Conservation (phyloP, 768 basidiomycete species). For the Lanmaoa rubissima region DNA sequence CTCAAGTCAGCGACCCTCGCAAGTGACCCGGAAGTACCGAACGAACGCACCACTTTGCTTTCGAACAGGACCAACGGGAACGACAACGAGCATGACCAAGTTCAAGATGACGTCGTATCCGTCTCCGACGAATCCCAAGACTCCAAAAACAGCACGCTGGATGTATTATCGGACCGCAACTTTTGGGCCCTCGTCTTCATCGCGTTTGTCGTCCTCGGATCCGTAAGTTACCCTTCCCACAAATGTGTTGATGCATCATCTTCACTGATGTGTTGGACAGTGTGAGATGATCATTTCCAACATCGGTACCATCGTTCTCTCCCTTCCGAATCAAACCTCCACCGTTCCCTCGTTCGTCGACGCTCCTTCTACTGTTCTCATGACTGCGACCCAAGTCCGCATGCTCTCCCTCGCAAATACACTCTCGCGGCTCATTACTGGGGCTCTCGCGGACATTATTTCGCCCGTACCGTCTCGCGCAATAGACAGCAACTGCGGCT, state of each 20-base stretch:
- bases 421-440: slow-evolving; percentile 60
- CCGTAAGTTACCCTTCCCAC: slow-evolving; percentile 44
- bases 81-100: slow-evolving; percentile 6
- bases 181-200: slow-evolving; percentile 66
- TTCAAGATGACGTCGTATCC: slow-evolving; percentile 23
- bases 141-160: slow-evolving; percentile 30
- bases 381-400: slow-evolving; percentile 64
- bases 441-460: slow-evolving; percentile 68
- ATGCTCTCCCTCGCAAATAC: slow-evolving; percentile 72
- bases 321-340: slow-evolving; percentile 44
- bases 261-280: slow-evolving; percentile 32
- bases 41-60: slow-evolving; percentile 33
- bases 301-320: slow-evolving; percentile 71
- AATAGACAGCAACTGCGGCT: slow-evolving; percentile 30
- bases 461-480: slow-evolving; percentile 56
- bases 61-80: slow-evolving; percentile 21
- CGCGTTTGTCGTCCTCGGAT: slow-evolving; percentile 57
- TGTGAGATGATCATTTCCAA: slow-evolving; percentile 84
- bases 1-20: background rate
- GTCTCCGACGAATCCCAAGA: slow-evolving; percentile 21
- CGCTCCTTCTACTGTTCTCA: slow-evolving; percentile 30
- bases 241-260: background rate
- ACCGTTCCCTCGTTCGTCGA: slow-evolving; percentile 4
- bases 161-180: slow-evolving; percentile 51
- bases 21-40: slow-evolving; percentile 20